These are phyloP conservation scores for Gnomoniopsis smithogilvyi DNA, from an alignment of 2,329 filamentous ascomycete genomes.

Conservation along the genomic window DNA sequence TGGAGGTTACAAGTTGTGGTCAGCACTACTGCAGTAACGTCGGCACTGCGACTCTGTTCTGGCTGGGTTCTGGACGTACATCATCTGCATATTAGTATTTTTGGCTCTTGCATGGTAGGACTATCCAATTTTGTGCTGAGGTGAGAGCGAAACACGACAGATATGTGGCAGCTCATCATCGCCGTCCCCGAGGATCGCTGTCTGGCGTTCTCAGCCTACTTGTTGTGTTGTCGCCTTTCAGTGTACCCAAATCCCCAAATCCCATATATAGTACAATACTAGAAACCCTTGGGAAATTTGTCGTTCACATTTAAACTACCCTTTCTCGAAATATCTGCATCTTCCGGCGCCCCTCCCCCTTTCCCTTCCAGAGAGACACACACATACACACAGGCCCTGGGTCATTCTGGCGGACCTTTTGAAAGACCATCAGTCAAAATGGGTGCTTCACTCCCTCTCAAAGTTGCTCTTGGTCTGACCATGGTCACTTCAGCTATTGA, in stretches of 20 bases:
- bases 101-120: background rate
- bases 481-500: constrained; percentile 36
- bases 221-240: background rate
- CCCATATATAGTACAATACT: background rate
- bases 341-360: too few species aligned
- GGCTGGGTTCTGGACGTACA: background rate
- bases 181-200: background rate
- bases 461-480: constrained; percentile 29
- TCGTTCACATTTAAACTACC: background rate
- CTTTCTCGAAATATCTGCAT: background rate
- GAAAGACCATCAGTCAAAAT: constrained; percentile 2
- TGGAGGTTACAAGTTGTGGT: background rate
- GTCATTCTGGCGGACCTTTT: too few species aligned
- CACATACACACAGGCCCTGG: too few species aligned
- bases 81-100: background rate
- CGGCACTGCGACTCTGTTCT: background rate
- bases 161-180: background rate
- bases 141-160: background rate
- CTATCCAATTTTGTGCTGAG: background rate
- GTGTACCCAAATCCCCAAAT: background rate
- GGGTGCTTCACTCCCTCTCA: constrained; percentile 19
- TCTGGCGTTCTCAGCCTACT: background rate
- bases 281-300: background rate
- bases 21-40: constrained; percentile 9
- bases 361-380: too few species aligned